Evolutionary conservation across 345 rosid genomes (phyloP), one percentile per base, ranked within the genome.

Genomic region (Salix udensis): DNA sequence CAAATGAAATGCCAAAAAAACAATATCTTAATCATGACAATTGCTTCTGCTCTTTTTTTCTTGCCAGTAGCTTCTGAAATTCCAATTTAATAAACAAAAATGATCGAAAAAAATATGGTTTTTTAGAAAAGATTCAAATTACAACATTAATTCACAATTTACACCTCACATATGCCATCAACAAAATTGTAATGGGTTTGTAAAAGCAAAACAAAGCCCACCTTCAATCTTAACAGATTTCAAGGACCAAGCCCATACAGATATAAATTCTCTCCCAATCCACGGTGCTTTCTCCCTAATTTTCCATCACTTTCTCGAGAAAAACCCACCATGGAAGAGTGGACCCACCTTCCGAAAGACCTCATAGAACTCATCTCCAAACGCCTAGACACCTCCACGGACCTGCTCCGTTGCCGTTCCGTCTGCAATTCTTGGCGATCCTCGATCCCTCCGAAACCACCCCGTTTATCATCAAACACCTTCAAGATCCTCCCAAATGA

Each of bases 351-450:
- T 11, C 97, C 97, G 4, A 80, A 77, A 74, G 99, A 96, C 58
- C 95, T 96, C 72, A 67, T 93, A 9, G 82, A 82, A 69, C 81
- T 76, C 24, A 90, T 92, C 74, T 79, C 91, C 44, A 84, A 84
- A 37, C 78, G 75, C 82, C 81, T 93, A 2, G 88, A 81, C 44
- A 82, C 88, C 26, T 79, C 90, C 70, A 81, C 82, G 68, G 98
- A 96, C 71, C 75, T 91, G 80, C 65, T 76, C 19, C 94, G 91
- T 2, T 87, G 89, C 84, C 99, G 99, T 39, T 87, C 97, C 76
- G 89, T 92, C 19, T 96, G 99, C 74, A 81, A 86, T 50, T 78
- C 90, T 55, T 96, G 99, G 99, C 89, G 97, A 23, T 89, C 87
- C 77, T 81, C 96, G 37, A 77, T 82, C 53, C 52, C 82, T 21